phyloP scores from a whole-genome alignment of 2,329 filamentous ascomycete species.

The Stenocarpella maydis region DNA sequence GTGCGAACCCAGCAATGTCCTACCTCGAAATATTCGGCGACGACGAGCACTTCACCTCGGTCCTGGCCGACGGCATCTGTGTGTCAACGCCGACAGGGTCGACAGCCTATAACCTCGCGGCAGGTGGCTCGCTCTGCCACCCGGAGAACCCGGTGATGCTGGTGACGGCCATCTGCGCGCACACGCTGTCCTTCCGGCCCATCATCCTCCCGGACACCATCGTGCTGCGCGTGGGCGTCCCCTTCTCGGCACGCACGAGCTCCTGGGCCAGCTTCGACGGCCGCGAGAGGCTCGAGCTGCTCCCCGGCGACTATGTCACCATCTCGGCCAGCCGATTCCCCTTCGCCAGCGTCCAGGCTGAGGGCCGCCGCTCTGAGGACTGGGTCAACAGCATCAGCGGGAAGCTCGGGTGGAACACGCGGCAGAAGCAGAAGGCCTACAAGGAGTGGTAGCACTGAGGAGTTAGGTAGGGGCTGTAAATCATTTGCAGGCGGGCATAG shows the following conservation, averaged over 20 bases:
- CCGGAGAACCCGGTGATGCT: slow-evolving; percentile 97
- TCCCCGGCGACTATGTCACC: slow-evolving; percentile 83
- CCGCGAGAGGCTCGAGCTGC: slow-evolving; percentile 82
- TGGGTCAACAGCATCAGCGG: slow-evolving; percentile 84
- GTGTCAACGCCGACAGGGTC: slow-evolving; percentile 94
- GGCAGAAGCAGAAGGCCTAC: slow-evolving; percentile 76
- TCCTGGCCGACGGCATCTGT: slow-evolving; percentile 92
- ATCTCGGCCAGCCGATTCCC: slow-evolving; percentile 83
- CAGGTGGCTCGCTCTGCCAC: slow-evolving; percentile 93
- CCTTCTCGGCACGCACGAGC: slow-evolving; percentile 86
- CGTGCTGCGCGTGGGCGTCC: slow-evolving; percentile 91
- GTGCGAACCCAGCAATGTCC: slow-evolving; percentile 74
- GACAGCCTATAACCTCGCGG: slow-evolving; percentile 94
- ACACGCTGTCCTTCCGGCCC: slow-evolving; percentile 94
- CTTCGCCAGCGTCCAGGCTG: slow-evolving; percentile 78
- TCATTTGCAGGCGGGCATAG: background rate
- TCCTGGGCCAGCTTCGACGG: slow-evolving; percentile 99
- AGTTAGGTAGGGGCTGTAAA: background rate
- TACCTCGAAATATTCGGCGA: slow-evolving; percentile 92
- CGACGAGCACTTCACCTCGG: slow-evolving; percentile 92
- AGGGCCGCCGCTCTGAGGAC: slow-evolving; percentile 75
- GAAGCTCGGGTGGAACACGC: slow-evolving; percentile 83
- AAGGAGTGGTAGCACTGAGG: slow-evolving; percentile 52
- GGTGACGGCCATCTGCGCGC: slow-evolving; percentile 91
- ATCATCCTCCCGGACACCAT: slow-evolving; percentile 97